Base-by-base conservation (phyloP, 164 flowering plant genomes). In the Stephania cephalantha region DNA sequence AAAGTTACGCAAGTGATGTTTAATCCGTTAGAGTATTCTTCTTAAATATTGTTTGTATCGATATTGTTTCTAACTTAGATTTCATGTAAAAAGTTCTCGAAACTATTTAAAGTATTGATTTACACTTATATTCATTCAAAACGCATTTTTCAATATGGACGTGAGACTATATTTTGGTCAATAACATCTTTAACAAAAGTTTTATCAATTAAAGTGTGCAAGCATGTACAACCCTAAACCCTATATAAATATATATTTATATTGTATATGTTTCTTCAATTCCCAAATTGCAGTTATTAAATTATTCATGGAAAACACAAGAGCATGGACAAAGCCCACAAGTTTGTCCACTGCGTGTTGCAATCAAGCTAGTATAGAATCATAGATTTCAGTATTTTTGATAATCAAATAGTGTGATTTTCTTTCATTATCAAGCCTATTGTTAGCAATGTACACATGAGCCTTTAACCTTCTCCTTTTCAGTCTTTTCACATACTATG, bases 301-400 rank as follows among this genome's bases (percentile, higher is more conserved):
- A 61, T 17, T 20, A 61, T 61, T 61, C 20, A 61, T 61, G 25
- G 20, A 20, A 22, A 61, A 61, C 66, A 61, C 9, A 8, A 61
- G n/a, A 9, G 66, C 18, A 61, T 61, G 66, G 66, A 61, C 66
- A 61, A 61, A 61, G 66, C 66, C 66, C 20, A 61, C 66, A n/a
- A 61, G 66, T n/a, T 50, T 18, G 22, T 61, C 20, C 29, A 58
- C 17, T 50, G 18, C 22, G 18, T 61, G 66, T 61, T 61, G 66
- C 22, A 20, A 7, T 9, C 22, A 61, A 6, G 22, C 66, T 18
- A 61, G 20, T 61, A 5, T 20, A 18, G 66, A 61, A n/a, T 61
- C 22, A 61, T 6, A 18, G 22, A 8, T 61, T 61, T 61, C 61
- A 53, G 9, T 13, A 53, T 53, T 53, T 53, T 53, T 53, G 61